Base-by-base conservation (phyloP, 495 filamentous ascomycete species). In the Aspergillus heteromorphus region DNA sequence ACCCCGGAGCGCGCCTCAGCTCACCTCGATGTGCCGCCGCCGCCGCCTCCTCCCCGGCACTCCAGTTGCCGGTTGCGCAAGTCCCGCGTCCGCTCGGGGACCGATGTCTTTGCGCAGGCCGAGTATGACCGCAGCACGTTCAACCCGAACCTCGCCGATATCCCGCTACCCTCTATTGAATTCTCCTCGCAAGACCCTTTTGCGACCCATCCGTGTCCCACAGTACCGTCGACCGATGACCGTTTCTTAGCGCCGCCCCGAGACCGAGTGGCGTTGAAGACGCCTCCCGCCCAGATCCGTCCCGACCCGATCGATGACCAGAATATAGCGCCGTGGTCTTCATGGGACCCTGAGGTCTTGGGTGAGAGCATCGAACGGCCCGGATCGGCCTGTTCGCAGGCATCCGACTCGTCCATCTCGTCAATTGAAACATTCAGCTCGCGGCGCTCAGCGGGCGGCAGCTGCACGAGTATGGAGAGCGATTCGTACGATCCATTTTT, bases 391-490 rank as follows among this genome's bases (percentile, higher is more conserved):
- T 85, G 79, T 54, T 88, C 87, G 0, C 78, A 75, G 34, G 72
- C 78, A 34, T 89, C 87, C 5, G 80, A 87, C 63, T 89, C 87
- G 2, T 90, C 87, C 2, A 65, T 83, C 40, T 87, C 84, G 31
- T 88, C 87, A 0, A 75, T 79, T 51, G 82, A 81, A 49, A 90
- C 83, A 25, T 77, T 79, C 17, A 77, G 76, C 16, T 87, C 87
- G 14, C 85, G 81, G 45, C 81, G 74, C 0, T 85, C 86, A 3
- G 69, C 80, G 48, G 85, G 82, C 49, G 85, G 81, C 41, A 87
- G 85, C 62, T 87, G 83, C 62, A 85, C 83, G 8, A 87, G 84
- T 62, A 79, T 79, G 9, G 87, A 89, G 45, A 82, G 80, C 53
- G 84, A 87, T 49, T 55, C 70, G 20, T 69, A 76, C 23, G 83